Evolutionary conservation across 345 rosid genomes (phyloP).

Genomic region (Rhizophora apiculata): DNA sequence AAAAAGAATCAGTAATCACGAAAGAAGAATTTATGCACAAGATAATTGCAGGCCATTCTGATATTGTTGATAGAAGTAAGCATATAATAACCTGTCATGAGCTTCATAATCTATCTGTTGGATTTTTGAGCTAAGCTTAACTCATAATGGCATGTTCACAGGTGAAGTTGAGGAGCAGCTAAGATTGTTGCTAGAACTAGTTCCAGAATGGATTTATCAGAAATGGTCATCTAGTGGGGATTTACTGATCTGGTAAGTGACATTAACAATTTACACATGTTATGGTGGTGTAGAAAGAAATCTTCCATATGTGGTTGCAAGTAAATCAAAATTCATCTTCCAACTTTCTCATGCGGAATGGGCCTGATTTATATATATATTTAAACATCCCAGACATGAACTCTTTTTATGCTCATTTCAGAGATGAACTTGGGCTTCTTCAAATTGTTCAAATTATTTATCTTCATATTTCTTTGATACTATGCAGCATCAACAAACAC

Average conservation of each 20-base stretch:
- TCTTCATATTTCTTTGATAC: background rate
- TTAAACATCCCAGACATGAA: background rate
- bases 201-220: conserved; percentile 86
- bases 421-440: background rate
- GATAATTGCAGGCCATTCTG: conserved; percentile 49
- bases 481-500: conserved; percentile 62
- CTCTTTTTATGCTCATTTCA: background rate
- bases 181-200: conserved; percentile 60
- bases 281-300: background rate
- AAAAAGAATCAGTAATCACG: conserved; percentile 59
- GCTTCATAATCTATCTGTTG: background rate
- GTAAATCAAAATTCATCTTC: background rate
- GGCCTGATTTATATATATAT: background rate
- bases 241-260: conserved; percentile 59
- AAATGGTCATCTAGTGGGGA: conserved; percentile 61
- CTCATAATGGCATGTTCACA: conserved; percentile 25
- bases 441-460: background rate
- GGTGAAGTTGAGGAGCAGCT: conserved; percentile 89
- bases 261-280: background rate
- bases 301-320: background rate
- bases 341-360: background rate
- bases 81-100: background rate
- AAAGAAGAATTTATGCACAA: conserved; percentile 74
- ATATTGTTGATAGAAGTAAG: conserved; percentile 74
- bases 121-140: conserved; percentile 14